Evolutionary conservation across 768 basidiomycete genomes (phyloP).

Genomic region (Lentinula edodes): DNA sequence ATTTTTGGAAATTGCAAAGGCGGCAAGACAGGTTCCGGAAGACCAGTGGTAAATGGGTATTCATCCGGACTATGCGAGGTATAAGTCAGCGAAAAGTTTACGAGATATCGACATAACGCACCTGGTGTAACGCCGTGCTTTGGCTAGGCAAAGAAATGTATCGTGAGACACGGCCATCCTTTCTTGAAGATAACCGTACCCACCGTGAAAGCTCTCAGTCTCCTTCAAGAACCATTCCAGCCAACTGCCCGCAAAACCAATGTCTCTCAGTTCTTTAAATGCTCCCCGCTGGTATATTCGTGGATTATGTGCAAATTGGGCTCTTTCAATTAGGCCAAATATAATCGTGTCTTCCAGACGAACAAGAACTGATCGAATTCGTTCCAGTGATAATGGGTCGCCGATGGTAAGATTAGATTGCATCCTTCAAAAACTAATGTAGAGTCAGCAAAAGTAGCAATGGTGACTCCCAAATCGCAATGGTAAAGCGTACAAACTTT

Average conservation of each 20-base stretch:
- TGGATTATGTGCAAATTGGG: slow-evolving; percentile 93
- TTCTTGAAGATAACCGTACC: slow-evolving; percentile 18
- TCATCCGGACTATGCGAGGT: slow-evolving; percentile 77
- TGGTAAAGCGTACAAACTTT: not conserved
- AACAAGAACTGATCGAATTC: slow-evolving; percentile 80
- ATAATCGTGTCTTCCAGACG: slow-evolving; percentile 99
- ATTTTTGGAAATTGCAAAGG: slow-evolving; percentile 70
- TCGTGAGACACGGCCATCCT: not conserved
- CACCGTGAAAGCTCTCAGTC: slow-evolving; percentile 92
- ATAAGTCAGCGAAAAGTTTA: not conserved
- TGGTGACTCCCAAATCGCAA: too few relatives aligned
- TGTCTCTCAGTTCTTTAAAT: slow-evolving; percentile 69
- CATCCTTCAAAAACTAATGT: slow-evolving; percentile 25
- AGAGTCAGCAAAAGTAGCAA: not conserved
- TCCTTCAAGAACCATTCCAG: slow-evolving; percentile 97
- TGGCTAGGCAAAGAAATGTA: slow-evolving; percentile 48
- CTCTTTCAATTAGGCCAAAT: slow-evolving; percentile 94
- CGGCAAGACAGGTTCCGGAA: slow-evolving; percentile 79
- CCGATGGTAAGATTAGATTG: slow-evolving; percentile 66
- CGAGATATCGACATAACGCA: slow-evolving; percentile 16
- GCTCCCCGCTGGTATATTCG: slow-evolving; percentile 78
- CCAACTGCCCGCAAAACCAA: slow-evolving; percentile 85
- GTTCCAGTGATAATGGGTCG: slow-evolving; percentile 82
- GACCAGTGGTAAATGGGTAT: slow-evolving; percentile 84
- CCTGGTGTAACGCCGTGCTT: slow-evolving; percentile 94